These are phyloP conservation scores for Exsudoporus floridanus DNA, from an alignment of 1,284 basidiomycete species.

Conservation along the genomic window DNA sequence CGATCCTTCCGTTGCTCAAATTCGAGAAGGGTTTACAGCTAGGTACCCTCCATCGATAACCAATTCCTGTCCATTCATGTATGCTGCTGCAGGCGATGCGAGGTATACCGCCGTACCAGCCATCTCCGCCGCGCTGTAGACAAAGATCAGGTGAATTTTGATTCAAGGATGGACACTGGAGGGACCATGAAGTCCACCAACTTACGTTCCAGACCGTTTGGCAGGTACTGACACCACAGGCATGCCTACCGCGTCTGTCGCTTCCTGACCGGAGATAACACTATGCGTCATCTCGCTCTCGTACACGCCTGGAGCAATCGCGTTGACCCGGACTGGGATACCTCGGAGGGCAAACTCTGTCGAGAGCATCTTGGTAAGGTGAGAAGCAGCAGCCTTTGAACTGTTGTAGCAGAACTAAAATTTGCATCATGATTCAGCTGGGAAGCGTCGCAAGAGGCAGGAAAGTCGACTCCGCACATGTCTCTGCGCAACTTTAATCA, in stretches of 20 bases:
- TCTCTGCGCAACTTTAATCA: conserved; percentile 66
- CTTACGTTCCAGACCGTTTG: conserved; percentile 65
- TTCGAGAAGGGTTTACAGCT: conserved; percentile 63
- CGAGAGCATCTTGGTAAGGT: conserved; percentile 71
- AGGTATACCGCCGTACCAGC: conserved; percentile 74
- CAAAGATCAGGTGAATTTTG: background rate
- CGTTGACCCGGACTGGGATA: conserved; percentile 65
- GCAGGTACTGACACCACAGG: conserved; percentile 60
- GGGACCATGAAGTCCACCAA: conserved; percentile 18
- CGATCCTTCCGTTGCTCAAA: conserved; percentile 9
- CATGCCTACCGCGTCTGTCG: conserved; percentile 53
- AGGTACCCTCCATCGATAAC: conserved; percentile 71
- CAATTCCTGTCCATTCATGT: conserved; percentile 73
- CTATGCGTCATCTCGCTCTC: conserved; percentile 73
- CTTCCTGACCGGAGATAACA: conserved; percentile 47
- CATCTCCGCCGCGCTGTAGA: conserved; percentile 66
- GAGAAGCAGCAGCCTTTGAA: conserved; percentile 71
- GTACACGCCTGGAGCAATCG: conserved; percentile 72
- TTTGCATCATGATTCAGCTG: background rate
- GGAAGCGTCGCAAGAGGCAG: background rate
- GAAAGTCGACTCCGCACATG: conserved; percentile 51
- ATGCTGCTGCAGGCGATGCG: conserved; percentile 66
- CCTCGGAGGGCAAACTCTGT: conserved; percentile 71
- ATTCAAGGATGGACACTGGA: background rate
- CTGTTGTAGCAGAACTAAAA: conserved; percentile 76